phyloP scores from a whole-genome alignment of 306 rosid genomes.

The Albizia julibrissin region DNA sequence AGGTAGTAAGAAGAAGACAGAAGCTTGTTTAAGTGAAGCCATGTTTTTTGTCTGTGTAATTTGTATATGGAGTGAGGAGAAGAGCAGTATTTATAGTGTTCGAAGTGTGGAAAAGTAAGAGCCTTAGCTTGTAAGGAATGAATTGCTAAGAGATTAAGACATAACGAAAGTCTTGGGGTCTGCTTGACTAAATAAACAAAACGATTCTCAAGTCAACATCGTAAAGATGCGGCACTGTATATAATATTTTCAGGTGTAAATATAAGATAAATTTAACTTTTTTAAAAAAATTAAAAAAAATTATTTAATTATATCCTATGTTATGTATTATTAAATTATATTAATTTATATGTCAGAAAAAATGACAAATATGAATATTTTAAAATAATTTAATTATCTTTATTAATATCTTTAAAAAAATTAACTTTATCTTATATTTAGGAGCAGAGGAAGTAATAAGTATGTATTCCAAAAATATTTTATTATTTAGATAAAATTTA shows the following conservation, averaged over 20 bases:
- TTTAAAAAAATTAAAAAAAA: no score
- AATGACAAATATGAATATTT: no score
- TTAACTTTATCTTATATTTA: no score
- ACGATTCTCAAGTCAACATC: background rate
- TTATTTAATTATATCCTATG: no score
- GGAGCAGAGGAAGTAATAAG: no score
- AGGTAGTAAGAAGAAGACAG: conserved; percentile 22
- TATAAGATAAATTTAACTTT: no score
- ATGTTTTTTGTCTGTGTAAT: conserved; percentile 28
- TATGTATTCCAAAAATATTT: no score
- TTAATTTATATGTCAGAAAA: no score
- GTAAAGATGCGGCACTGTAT: background rate
- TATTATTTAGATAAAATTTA: no score
- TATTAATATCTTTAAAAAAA: no score
- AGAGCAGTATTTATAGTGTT: conserved; percentile 31
- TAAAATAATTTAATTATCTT: no score
- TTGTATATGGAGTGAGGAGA: background rate
- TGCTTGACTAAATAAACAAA: background rate
- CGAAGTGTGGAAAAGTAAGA: conserved; percentile 20
- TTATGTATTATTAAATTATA: no score
- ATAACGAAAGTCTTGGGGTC: background rate
- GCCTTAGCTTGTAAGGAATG: background rate
- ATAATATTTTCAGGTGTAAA: background rate
- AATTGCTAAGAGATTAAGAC: background rate
- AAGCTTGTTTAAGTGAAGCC: conserved; percentile 42